These are phyloP conservation scores for Boletellus ananiceps DNA, from an alignment of 768 basidiomycete genomes.

Conservation along the genomic window DNA sequence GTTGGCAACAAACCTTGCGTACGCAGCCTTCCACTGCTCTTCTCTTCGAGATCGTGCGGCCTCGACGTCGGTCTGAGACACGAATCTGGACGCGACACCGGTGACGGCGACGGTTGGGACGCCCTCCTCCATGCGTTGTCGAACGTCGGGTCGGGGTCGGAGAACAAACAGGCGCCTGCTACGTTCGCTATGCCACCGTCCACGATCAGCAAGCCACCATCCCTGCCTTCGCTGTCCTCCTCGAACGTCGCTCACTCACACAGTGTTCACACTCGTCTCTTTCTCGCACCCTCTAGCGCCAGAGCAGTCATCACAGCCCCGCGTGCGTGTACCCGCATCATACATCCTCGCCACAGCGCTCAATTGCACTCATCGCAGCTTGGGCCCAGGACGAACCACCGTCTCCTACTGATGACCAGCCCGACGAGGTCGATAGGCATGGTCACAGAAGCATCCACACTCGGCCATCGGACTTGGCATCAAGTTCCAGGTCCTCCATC, in stretches of 20 bases:
- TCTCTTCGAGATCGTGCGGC: constrained; percentile 65
- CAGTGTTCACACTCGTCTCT: constrained; percentile 25
- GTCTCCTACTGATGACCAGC: constrained; percentile 52
- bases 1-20: constrained; percentile 54
- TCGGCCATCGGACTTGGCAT: constrained; percentile 50
- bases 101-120: constrained; percentile 71
- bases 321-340: constrained; percentile 42
- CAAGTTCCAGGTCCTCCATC: constrained; percentile 43
- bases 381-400: constrained; percentile 85
- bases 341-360: not conserved
- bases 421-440: constrained; percentile 35
- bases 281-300: constrained; percentile 37
- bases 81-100: constrained; percentile 78
- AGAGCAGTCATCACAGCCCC: constrained; percentile 62
- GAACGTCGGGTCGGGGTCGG: constrained; percentile 20
- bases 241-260: constrained; percentile 26
- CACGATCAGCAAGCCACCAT: constrained; percentile 14
- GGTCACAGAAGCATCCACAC: constrained; percentile 33
- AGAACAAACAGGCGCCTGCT: constrained; percentile 10
- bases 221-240: constrained; percentile 24
- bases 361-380: constrained; percentile 39
- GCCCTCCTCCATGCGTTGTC: constrained; percentile 50
- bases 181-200: constrained; percentile 13
- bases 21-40: constrained; percentile 88
- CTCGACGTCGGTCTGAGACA: constrained; percentile 76